phyloP scores from a whole-genome alignment of 352 stramenopile species.

The Phytopythium cucurbitacearum region DNA sequence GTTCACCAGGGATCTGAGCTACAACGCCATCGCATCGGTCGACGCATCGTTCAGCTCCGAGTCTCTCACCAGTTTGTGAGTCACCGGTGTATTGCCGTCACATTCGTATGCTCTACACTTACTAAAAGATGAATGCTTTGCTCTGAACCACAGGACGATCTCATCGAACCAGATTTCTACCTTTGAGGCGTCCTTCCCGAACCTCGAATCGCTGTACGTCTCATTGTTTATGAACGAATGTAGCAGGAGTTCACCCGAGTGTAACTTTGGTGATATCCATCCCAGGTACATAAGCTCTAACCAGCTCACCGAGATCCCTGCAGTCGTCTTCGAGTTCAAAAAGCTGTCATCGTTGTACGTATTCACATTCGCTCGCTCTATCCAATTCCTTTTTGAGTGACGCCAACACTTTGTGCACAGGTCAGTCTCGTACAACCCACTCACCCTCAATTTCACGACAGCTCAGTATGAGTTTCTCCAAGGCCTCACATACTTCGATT shows the following conservation, averaged over 20 bases:
- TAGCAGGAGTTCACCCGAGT: background rate
- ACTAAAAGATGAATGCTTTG: no score
- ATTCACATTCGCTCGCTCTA: background rate
- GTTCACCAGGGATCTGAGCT: background rate
- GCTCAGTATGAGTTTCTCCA: slow-evolving; percentile 37
- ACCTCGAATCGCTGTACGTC: slow-evolving; percentile 43
- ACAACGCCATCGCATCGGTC: background rate
- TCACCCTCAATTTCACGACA: slow-evolving; percentile 22
- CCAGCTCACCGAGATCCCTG: slow-evolving; percentile 21
- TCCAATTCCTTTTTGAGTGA: background rate
- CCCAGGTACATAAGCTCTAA: slow-evolving; percentile 16
- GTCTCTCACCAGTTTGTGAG: slow-evolving; percentile 1
- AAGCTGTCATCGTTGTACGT: slow-evolving; percentile 21
- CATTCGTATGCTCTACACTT: no score
- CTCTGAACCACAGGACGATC: slow-evolving; percentile 3
- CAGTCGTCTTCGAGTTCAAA: slow-evolving; percentile 12
- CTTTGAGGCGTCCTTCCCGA: slow-evolving; percentile 43
- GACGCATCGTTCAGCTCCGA: slow-evolving; percentile 4
- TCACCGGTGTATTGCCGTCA: background rate
- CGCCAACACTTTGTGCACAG: background rate
- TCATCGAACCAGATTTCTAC: slow-evolving; percentile 29
- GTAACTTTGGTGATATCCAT: background rate
- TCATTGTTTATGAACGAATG: no score
- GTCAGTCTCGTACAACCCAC: slow-evolving; percentile 7
- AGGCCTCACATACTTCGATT: slow-evolving; percentile 27